A percentile compares a stretch with the other conserved stretches of the same genome.
Conservation (phyloP, 2,329 filamentous ascomycete genomes). For the Cryphonectria parasitica region DNA sequence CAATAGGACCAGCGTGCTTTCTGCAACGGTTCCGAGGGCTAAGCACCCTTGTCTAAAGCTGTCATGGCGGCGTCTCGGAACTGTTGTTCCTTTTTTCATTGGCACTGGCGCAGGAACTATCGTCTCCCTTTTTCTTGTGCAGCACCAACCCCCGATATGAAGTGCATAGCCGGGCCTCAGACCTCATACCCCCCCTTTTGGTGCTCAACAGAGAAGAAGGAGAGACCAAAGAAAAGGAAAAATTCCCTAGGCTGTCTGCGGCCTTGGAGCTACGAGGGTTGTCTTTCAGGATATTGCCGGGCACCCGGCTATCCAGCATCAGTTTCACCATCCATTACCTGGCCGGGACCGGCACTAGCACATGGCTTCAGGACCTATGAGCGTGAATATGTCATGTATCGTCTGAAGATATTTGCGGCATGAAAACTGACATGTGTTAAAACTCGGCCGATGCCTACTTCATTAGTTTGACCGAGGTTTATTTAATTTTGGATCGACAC, state of each 20-base stretch:
- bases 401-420: not conserved
- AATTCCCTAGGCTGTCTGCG: not conserved
- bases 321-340: not conserved
- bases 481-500: not conserved
- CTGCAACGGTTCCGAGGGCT: not conserved
- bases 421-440: not conserved
- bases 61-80: not conserved
- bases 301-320: not conserved
- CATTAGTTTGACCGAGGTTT: not conserved
- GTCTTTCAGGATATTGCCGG: not conserved
- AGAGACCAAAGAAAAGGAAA: no score
- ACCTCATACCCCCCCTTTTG: not conserved
- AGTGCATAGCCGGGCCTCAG: not conserved
- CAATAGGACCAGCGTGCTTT: not conserved
- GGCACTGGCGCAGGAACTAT: not conserved
- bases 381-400: not conserved
- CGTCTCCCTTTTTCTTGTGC: not conserved
- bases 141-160: not conserved
- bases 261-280: not conserved
- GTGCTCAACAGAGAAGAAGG: not conserved
- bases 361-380: not conserved
- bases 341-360: not conserved
- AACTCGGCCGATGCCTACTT: not conserved
- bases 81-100: not conserved
- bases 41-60: not conserved